Base-by-base conservation (phyloP, 2,329 filamentous ascomycete species). In the Clonostachys sp. region DNA sequence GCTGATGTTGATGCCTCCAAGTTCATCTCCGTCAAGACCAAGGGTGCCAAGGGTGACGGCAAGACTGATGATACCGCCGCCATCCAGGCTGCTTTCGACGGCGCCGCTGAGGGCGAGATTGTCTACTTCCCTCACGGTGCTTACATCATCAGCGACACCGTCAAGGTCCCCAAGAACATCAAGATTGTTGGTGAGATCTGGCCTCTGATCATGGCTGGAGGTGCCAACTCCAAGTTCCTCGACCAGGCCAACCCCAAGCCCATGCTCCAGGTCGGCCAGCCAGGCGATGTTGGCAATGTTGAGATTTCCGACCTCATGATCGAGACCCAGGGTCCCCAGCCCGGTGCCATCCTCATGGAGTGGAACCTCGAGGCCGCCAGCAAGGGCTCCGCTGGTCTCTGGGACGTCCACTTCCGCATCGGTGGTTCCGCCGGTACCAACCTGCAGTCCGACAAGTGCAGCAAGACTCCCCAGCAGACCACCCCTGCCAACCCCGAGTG, bases 361-460 rank as follows among this genome's bases (percentile, higher is more conserved):
- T 51, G 49, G 49, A 51, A 51, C 44, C 40, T 51, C 40, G 49
- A 48, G 46, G 46, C 34, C 41, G 40, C 39, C 12, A 34, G 67
- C 47, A 77, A 84, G 49, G 90, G 89, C 42, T 80, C 83, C 2
- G 84, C 84, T 17, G 92, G 83, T 52, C 84, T 96, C 68, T 99
- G 91, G 89, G 94, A 99, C 60, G 85, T 91, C n/a, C 94, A 99
- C 74, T 86, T 94, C 71, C 89, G 94, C 61, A 81, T 99, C 57
- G 92, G 91, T 57, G 94, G 94, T 41, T 84, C 86, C 47, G 85
- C 87, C 5, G 92, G 92, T 50, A 95, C 91, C 30, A 70, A 88
- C 54, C 79, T 97, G 14, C 89, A 95, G 68, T 86, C 85, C 16
- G 78, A 89, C 64, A 84, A 76, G 47, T 96, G 91, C 72, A 67